Conservation (phyloP, 163 green algal genomes). For the Prototheca stagnorum region DNA sequence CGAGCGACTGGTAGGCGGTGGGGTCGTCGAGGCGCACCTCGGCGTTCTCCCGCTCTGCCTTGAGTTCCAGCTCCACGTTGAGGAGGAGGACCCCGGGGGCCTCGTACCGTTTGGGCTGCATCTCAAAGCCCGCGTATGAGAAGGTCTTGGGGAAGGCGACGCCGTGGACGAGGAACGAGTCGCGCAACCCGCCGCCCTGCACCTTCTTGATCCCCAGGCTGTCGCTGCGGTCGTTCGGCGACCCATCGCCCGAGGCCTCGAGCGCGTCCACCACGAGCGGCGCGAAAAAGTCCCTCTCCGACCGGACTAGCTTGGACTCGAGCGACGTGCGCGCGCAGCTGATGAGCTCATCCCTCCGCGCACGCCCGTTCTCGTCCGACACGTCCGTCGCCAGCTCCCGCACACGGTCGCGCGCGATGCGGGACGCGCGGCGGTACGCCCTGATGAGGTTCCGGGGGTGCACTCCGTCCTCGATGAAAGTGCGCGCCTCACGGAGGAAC, state of each 20-base stretch:
- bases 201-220: conserved; percentile 93
- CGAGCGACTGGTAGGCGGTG: conserved; percentile 84
- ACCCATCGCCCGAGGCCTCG: conserved; percentile 54
- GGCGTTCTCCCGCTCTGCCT: conserved; percentile 94
- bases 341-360: conserved; percentile 39
- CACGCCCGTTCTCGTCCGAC: neutral
- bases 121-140: conserved; percentile 96
- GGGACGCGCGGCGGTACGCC: conserved; percentile 61
- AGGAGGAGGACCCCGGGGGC: conserved; percentile 88
- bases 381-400: conserved; percentile 68
- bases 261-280: conserved; percentile 93
- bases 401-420: conserved; percentile 56
- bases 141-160: conserved; percentile 99
- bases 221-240: too few relatives aligned
- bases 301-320: conserved; percentile 88
- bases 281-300: conserved; percentile 95
- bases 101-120: conserved; percentile 80
- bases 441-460: conserved; percentile 84
- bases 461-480: conserved; percentile 92
- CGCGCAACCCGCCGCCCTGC: conserved; percentile 73
- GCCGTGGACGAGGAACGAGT: conserved; percentile 93
- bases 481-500: conserved; percentile 82
- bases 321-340: conserved; percentile 90
- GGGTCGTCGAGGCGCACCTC: conserved; percentile 88
- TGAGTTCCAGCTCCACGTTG: conserved; percentile 98